Evolutionary conservation across 2,329 filamentous ascomycete species (phyloP), one percentile per base, ranked within the genome.

Genomic region (Endoconidiophora laricicola): DNA sequence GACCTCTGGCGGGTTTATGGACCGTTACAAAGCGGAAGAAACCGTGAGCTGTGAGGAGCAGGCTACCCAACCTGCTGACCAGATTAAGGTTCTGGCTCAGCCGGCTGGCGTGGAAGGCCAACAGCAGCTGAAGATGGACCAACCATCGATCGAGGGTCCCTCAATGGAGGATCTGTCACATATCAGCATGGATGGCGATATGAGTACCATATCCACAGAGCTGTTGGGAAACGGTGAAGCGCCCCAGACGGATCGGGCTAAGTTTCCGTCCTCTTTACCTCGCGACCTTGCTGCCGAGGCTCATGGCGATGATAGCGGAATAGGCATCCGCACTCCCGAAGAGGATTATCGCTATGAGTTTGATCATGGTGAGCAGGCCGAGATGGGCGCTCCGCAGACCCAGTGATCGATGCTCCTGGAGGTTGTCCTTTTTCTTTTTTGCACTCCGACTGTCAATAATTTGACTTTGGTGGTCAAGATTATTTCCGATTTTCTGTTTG

Each of bases 1-100:
- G 0, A 86, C 93, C 59, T 81, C 88, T 58, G 90, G 88, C 46
- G 90, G 90, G 0, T 95, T 95, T 60, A 79, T 95, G 69, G 71
- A 72, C 56, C 72, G 46, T 5, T 53, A 73, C 52, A 74, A 68
- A 55, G 65, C 64, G 6, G 65, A 64, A 3, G 63, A 63, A n/a
- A 41, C 37, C 20, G 12, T 12, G n/a, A 18, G 6, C 18, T n/a
- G 26, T 20, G 20, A 43, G 18, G 41, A 43, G 41, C 20, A 14
- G 20, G 18, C 18, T 43, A 14, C 41, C 18, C 41, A 43, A 23
- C 14, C 20, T 18, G 18, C 26, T 16, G 46, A 48, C 16, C 16
- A 29, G 10, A 36, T 38, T 9, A 22, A 39, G 9, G 46, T 33
- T 37, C 2, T 29, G 20, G 37, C 38, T 22, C 18, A 26, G 22